phyloP scores from a whole-genome alignment of 2,329 filamentous ascomycete species.

The Sporothrix dimorphospora region DNA sequence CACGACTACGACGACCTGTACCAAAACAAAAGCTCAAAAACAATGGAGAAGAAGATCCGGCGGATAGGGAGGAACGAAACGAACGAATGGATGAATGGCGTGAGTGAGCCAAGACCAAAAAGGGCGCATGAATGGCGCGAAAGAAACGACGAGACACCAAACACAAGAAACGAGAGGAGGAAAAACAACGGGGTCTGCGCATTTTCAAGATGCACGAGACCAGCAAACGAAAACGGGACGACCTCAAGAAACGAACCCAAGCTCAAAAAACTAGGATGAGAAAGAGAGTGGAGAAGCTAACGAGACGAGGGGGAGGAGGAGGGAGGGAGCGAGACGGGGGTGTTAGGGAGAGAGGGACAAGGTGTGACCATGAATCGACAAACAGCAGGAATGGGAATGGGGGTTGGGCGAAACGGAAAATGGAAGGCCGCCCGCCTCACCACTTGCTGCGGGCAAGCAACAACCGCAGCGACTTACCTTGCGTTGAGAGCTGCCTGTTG shows the following conservation, averaged over 20 bases:
- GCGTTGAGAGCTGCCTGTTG: neutral
- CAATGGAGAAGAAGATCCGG: constrained; percentile 5
- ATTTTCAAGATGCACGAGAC: constrained; percentile 20
- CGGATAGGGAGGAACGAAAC: neutral
- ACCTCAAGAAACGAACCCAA: neutral
- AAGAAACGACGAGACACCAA: constrained; percentile 11
- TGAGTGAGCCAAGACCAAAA: neutral
- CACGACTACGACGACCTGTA: constrained; percentile 15
- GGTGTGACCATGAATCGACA: neutral
- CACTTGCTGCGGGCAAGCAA: neutral
- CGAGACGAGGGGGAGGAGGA: neutral
- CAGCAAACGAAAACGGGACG: neutral
- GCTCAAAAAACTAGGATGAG: neutral
- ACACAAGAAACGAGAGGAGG: neutral
- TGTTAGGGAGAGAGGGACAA: neutral
- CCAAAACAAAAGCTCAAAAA: constrained; percentile 4
- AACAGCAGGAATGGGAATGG: neutral
- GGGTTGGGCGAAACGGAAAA: neutral
- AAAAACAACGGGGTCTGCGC: constrained; percentile 8
- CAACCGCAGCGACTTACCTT: neutral
- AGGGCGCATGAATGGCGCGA: constrained; percentile 14
- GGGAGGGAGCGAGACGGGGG: constrained; percentile 15
- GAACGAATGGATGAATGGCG: neutral
- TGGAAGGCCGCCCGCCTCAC: neutral
- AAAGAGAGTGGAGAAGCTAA: constrained; percentile 13